Evolutionary conservation across 192 early-diverging fungal species (phyloP), one percentile per base, ranked within the genome.

Genomic region (Geranomyces variabilis): DNA sequence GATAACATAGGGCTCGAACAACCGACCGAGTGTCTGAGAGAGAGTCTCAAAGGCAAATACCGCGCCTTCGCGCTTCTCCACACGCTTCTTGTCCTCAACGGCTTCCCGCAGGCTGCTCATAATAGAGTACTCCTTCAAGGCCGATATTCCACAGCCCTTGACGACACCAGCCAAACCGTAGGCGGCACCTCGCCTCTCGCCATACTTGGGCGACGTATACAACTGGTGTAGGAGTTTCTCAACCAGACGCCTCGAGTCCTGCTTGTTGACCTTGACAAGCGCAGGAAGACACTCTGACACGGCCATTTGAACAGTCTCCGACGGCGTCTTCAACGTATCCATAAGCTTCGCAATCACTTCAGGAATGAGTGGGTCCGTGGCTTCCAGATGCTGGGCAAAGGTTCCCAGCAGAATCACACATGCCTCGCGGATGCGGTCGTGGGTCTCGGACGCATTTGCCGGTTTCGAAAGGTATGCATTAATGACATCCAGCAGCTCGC

Each of bases 1-100:
- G 65, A 96, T 93, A 51, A 96, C 88, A 71, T 98, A 96, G 4
- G 97, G 97, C 75, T 99, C 97, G 77, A 98, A 98, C 67, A 97
- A 81, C 45, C 95, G 89, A 10, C 95, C 95, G 62, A 99, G 77
- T 14, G 89, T 86, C 41, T 80, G 82, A 0, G 93, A 90, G 34
- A 98, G 79, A 14, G 95, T 93, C 80, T 97, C 97, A 56, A 92
- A 93, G 0, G 94, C 94, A 84, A 98, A 91, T 67, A 97, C 75
- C 12, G 96, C 94, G 72, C 97, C 97, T 82, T 99, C 92, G 14
- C 95, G 87, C 56, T 82, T 84, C 79, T 89, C 85, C 44, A 84
- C 78, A 28, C 74, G 72, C 63, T 90, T 90, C 77, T 94, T 94
- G 63, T 91, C 90, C 67, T 93, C 91, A 68, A 93, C 80, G 19